Evolutionary conservation across 352 stramenopile genomes (phyloP), one percentile per base, ranked within the genome.

Genomic region (Plasmopara muralis): DNA sequence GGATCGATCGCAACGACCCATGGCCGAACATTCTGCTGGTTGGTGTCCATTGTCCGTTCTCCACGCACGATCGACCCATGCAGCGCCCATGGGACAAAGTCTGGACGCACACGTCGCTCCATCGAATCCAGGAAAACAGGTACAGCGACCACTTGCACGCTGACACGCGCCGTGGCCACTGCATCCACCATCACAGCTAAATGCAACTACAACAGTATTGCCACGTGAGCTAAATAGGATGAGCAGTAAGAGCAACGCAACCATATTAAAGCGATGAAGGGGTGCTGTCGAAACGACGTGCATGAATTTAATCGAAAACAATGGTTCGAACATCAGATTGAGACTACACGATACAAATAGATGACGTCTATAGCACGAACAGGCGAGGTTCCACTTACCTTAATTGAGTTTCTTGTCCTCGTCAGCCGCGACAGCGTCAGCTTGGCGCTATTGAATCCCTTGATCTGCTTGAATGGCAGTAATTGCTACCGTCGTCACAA

Each of bases 401-500:
- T 8, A 31, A 35, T 66, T 50, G 38, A 47, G 42, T 66, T 49
- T 67, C 59, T 38, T 43, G 43, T 37, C 58, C 35, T 43, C 31
- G 35, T 47, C 41, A 28, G 43, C 52, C 53, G 31, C 40, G n/a
- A 40, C 48, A 28, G 55, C 49, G 41, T 7, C 51, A 52, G 31
- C 51, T 25, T 69, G 51, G 2, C 61, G 61, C 39, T 74, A 74
- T 40, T 47, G 33, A 25, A 76, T 72, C 47, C 76, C 72, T 47
- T 90, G 77, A 46, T 89, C 73, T 13, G 80, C 83, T 64, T 95
- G 85, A 47, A 95, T 90, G 12, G 82, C 77, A 15, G 85, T 96
- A 57, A 95, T 84, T 25, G 82, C 87, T 47, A 93, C 74, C 7
- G 87, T 96, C 47, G 86, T 93, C 29, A 95, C 81, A 46, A 96